Conservation (phyloP, 768 basidiomycete genomes). For the Russula ochroleuca region DNA sequence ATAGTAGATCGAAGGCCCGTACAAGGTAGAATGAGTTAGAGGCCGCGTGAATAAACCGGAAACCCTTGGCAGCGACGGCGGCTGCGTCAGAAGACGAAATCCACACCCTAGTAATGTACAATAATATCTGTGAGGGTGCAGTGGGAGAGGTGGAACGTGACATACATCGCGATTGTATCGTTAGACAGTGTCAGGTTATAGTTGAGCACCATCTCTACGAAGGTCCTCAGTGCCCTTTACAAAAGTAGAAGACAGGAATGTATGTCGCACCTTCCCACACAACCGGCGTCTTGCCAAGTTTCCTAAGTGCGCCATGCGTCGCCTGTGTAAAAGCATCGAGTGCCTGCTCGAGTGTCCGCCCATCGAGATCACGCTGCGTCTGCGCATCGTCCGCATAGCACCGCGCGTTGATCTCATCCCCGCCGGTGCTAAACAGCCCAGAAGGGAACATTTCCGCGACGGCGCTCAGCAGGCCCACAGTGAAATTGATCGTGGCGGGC, state of each 20-base stretch:
- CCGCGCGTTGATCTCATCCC: conserved; percentile 69
- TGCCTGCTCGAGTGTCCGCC: conserved; percentile 58
- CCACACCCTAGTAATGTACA: conserved; percentile 53
- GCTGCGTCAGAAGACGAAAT: conserved; percentile 58
- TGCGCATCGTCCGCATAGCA: conserved; percentile 62
- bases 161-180: conserved; percentile 16
- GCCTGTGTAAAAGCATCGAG: conserved; percentile 56
- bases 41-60: conserved; percentile 60
- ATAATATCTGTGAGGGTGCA: background rate
- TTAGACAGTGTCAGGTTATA: conserved; percentile 9
- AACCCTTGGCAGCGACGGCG: conserved; percentile 56
- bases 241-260: background rate
- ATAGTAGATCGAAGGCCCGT: conserved; percentile 14
- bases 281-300: conserved; percentile 65
- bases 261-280: conserved; percentile 66
- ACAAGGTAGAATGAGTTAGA: conserved; percentile 77
- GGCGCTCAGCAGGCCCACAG: conserved; percentile 47
- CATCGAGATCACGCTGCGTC: conserved; percentile 46
- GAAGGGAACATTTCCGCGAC: conserved; percentile 52
- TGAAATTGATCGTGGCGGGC: conserved; percentile 55
- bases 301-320: conserved; percentile 53
- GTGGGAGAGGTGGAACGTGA: background rate
- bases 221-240: background rate
- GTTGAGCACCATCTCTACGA: background rate
- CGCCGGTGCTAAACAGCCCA: conserved; percentile 71